Base-by-base conservation (phyloP, 2,329 filamentous ascomycete genomes). In the Albophoma yamanashiensis region DNA sequence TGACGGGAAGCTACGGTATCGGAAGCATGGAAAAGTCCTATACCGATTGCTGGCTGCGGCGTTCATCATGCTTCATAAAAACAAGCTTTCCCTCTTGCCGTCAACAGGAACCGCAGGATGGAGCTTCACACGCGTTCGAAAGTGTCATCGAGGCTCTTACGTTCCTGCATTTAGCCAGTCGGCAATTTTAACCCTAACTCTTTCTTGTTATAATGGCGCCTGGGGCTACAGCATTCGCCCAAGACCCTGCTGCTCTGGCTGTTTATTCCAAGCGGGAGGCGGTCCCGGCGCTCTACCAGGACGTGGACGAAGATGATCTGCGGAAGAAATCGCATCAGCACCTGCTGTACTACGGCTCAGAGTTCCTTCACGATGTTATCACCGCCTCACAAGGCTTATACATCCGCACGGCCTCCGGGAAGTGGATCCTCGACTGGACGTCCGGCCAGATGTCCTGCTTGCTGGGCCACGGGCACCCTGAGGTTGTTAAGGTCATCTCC, bases 391-490 rank as follows among this genome's bases (percentile, higher is more conserved):
- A 73, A 36, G 79, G 79, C 0, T 70, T 76, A 0, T 73, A 73
- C 59, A 71, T 84, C 56, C 80, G 79, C 67, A 78, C 76, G 20
- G 71, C 75, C 1, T 69, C 71, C 11, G 74, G 75, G 8, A 74
- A 75, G 56, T 73, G 74, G 56, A 77, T 85, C 59, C 75, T 85
- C 0, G 82, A 86, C 69, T 84, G 78, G 71, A 86, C 82, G 0
- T 85, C 82, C 0, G 82, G 82, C 17, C 83, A 86, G 62, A 85
- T 85, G 81, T 79, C 76, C 8, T 85, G 78, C 40, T 73, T 86
- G 0, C 71, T 86, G 1, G 83, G 82, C 9, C 83, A 86, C 65
- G 78, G 77, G 0, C 78, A 85, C 64, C 79, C 81, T 0, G 82
- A 87, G 62, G 79, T 86, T 57, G 81, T 85, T 31, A 70, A 80